Evolutionary conservation across 2,329 filamentous ascomycete species (phyloP).

Genomic region (Ophiostoma novo-ulmi): DNA sequence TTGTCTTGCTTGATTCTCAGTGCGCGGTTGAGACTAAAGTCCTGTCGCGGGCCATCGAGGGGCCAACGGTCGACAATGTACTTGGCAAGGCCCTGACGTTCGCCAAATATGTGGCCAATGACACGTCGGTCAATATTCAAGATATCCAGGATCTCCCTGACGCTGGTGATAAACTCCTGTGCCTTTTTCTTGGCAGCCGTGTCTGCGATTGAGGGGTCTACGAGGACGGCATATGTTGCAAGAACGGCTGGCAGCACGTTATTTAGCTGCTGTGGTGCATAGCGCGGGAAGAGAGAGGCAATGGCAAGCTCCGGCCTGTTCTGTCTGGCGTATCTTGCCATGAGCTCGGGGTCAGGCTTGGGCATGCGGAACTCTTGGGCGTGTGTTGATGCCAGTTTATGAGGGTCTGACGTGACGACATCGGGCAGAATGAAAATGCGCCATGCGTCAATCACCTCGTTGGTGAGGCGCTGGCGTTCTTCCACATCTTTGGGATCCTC

Average conservation of each 20-base stretch:
- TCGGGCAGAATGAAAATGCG: conserved; percentile 37
- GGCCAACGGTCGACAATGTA: conserved; percentile 28
- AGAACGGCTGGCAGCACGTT: conserved; percentile 36
- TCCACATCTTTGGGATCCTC: not conserved
- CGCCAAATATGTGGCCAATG: conserved; percentile 29
- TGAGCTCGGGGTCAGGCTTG: conserved; percentile 17
- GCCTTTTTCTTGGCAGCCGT: conserved; percentile 27
- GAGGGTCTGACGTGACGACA: conserved; percentile 22
- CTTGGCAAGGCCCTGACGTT: not conserved
- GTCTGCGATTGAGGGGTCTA: conserved; percentile 32
- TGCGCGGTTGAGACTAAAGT: not conserved
- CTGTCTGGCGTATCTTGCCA: conserved; percentile 22
- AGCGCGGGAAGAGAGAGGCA: conserved; percentile 36
- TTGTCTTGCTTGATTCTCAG: not conserved
- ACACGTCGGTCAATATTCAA: conserved; percentile 21
- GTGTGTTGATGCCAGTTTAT: conserved; percentile 7
- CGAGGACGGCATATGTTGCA: conserved; percentile 38
- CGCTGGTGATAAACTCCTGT: conserved; percentile 29
- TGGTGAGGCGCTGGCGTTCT: conserved; percentile 31
- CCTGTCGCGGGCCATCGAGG: conserved; percentile 5
- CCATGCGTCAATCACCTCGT: conserved; percentile 41
- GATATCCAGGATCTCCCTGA: conserved; percentile 27
- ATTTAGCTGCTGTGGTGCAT: conserved; percentile 29
- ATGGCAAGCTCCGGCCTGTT: conserved; percentile 33
- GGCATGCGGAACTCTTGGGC: conserved; percentile 25